Percentiles rank a stretch among this genome's conserved stretches.
Conservation (phyloP, 768 basidiomycete genomes). For the Cubamyces lactineus region DNA sequence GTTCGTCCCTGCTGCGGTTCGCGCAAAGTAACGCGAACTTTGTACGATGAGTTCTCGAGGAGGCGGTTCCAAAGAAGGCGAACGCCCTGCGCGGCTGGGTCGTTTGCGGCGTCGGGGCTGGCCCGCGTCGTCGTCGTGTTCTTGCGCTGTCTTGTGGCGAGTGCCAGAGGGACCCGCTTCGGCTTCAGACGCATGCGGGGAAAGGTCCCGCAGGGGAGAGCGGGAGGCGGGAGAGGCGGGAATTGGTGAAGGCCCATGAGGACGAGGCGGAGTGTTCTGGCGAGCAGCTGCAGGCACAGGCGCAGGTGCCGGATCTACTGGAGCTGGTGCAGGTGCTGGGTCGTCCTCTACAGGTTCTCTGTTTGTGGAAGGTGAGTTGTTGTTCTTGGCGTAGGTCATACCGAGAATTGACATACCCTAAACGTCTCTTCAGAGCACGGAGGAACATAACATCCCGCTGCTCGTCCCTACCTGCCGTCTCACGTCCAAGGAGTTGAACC, state of each 20-base stretch:
- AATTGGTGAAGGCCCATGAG: not conserved
- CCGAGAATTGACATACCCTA: slow-evolving; percentile 54
- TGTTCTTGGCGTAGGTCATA: not conserved
- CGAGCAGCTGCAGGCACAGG: slow-evolving; percentile 5
- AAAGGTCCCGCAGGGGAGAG: slow-evolving; percentile 30
- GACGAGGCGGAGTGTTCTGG: slow-evolving; percentile 11
- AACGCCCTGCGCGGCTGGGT: slow-evolving; percentile 21
- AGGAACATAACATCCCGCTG: slow-evolving; percentile 63
- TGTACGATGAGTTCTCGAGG: slow-evolving; percentile 14
- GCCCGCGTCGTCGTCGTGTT: slow-evolving; percentile 32
- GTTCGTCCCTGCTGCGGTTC: not conserved
- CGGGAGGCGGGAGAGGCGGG: slow-evolving; percentile 20
- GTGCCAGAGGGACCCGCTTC: slow-evolving; percentile 27
- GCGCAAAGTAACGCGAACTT: slow-evolving; percentile 29
- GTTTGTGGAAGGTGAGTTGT: slow-evolving; percentile 22
- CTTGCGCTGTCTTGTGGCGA: not conserved
- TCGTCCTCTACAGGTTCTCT: slow-evolving; percentile 8
- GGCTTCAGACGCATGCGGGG: slow-evolving; percentile 17
- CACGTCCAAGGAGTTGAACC: slow-evolving; percentile 61
- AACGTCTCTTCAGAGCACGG: slow-evolving; percentile 57
- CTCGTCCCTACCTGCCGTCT: slow-evolving; percentile 65
- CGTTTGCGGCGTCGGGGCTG: slow-evolving; percentile 31
- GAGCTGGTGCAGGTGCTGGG: not conserved
- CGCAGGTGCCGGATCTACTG: not conserved
- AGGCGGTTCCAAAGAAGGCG: slow-evolving; percentile 28